Percentiles rank a stretch among this genome's conserved stretches.
These are phyloP conservation scores for Hypoxylon cercidicola DNA, from an alignment of 495 filamentous ascomycete species.

Conservation along the genomic window DNA sequence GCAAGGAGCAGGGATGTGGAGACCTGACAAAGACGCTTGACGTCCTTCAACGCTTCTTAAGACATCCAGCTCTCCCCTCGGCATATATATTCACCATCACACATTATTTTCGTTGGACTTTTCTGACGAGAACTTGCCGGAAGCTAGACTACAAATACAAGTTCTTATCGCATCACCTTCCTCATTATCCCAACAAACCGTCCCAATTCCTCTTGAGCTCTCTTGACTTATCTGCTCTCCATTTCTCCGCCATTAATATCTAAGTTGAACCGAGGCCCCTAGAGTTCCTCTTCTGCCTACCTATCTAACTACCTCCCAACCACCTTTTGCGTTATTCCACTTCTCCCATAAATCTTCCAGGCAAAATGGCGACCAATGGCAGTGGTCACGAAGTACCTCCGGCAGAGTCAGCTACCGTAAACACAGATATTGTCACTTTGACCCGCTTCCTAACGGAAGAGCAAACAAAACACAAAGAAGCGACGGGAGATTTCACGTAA, in stretches of 20 bases:
- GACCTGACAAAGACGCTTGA: constrained; percentile 18
- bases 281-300: not conserved
- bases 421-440: constrained; percentile 95
- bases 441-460: constrained; percentile 96
- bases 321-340: not conserved
- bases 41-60: constrained; percentile 22
- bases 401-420: constrained; percentile 77
- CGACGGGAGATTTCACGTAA: constrained; percentile 98
- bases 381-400: constrained; percentile 37
- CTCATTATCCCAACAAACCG: constrained; percentile 2
- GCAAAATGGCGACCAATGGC: constrained; percentile 51
- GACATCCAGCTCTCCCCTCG: constrained; percentile 30
- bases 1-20: constrained; percentile 16
- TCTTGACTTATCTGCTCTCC: constrained; percentile 1
- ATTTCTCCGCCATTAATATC: constrained; percentile 18
- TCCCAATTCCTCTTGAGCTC: not conserved
- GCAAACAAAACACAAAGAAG: constrained; percentile 90
- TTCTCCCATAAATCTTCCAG: not conserved
- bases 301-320: not conserved
- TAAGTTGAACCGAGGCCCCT: constrained; percentile 6
- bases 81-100: constrained; percentile 31
- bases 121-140: constrained; percentile 38
- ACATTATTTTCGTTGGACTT: constrained; percentile 13
- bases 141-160: constrained; percentile 24
- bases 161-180: constrained; percentile 16